Base-by-base conservation (phyloP, 2,329 filamentous ascomycete species). In the Exophiala calicioides region DNA sequence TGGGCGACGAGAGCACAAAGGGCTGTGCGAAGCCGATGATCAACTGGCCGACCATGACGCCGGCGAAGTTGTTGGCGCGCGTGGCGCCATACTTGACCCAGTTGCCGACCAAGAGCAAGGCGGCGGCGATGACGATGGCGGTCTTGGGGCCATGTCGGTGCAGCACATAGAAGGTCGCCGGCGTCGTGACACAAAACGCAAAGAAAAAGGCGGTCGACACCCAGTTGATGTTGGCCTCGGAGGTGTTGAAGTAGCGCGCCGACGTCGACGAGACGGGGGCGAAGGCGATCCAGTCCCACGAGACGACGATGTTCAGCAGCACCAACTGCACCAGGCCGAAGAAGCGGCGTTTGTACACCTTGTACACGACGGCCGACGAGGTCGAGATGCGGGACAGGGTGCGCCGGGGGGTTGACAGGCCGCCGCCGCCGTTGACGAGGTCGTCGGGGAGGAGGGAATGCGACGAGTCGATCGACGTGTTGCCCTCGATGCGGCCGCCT, bases 251-350 rank as follows among this genome's bases (percentile, higher is more conserved):
- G 72, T 90, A 95, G 18, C 75, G 59, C 0, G 90, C 82, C 1
- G 88, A 79, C 16, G 84, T 81, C 24, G 79, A 79, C 1, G 88
- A 88, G 23, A 95, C 84, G 30, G 91, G 86, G 2, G 90, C 86
- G 67, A 90, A 96, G 5, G 90, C 93, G 59, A 97, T 80, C 91
- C 91, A 97, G 79, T 94, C 89, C 91, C 91, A 97, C 62, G 88
- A 94, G 31, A 95, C 85, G 51, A 97, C 81, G 45, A 96, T 85
- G 65, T 97, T 98, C 69, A 97, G 74, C 60, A 97, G 69, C 5
- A 90, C 85, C 62, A 97, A 70, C 68, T 95, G 88, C 16, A 80
- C 70, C 40, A 98, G 73, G 1, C 93, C 93, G 65, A 95, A 87
- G 83, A 89, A 98, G 33, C 93, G 80, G 62, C 89, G 80, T 69